Percentiles rank a stretch among this genome's conserved stretches.
Conservation (phyloP, 2,329 filamentous ascomycete genomes). For the Shiraia sp. region DNA sequence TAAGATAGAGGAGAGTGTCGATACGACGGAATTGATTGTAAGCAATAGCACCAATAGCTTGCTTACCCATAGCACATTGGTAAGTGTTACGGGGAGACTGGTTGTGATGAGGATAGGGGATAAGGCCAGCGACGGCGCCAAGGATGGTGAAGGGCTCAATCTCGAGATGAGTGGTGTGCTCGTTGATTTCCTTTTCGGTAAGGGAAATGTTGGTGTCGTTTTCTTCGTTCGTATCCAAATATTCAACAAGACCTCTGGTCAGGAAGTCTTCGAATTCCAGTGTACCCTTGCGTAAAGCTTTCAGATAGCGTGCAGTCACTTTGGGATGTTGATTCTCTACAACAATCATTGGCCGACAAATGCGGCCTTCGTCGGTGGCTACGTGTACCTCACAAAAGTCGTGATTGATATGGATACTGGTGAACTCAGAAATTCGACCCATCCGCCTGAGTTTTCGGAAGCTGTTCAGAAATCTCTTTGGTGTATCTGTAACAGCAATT, state of each 20-base stretch:
- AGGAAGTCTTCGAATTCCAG: slow-evolving; percentile 95
- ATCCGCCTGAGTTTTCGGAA: slow-evolving; percentile 87
- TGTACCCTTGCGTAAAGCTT: slow-evolving; percentile 78
- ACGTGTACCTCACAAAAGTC: slow-evolving; percentile 92
- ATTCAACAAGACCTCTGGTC: slow-evolving; percentile 87
- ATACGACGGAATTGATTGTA: slow-evolving; percentile 98
- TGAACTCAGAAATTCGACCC: slow-evolving; percentile 92
- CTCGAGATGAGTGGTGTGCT: slow-evolving; percentile 88
- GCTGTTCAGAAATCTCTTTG: slow-evolving; percentile 80
- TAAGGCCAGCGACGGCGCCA: slow-evolving; percentile 91
- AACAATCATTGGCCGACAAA: slow-evolving; percentile 93
- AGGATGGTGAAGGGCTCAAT: slow-evolving; percentile 98
- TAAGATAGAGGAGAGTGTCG: slow-evolving; percentile 91
- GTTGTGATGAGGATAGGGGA: slow-evolving; percentile 98
- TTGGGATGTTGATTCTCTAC: slow-evolving; percentile 86
- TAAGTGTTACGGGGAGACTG: slow-evolving; percentile 98
- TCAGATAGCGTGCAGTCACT: slow-evolving; percentile 76
- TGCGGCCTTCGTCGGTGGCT: slow-evolving; percentile 94
- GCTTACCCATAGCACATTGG: slow-evolving; percentile 99
- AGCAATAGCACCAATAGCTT: slow-evolving; percentile 97
- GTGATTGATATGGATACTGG: slow-evolving; percentile 94
- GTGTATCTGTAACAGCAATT: slow-evolving; percentile 81
- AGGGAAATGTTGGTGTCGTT: slow-evolving; percentile 93
- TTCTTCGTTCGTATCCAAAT: slow-evolving; percentile 97
- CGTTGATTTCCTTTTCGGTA: slow-evolving; percentile 81